Base-by-base conservation (phyloP, 768 basidiomycete species). In the Hirschioporus abietinus region DNA sequence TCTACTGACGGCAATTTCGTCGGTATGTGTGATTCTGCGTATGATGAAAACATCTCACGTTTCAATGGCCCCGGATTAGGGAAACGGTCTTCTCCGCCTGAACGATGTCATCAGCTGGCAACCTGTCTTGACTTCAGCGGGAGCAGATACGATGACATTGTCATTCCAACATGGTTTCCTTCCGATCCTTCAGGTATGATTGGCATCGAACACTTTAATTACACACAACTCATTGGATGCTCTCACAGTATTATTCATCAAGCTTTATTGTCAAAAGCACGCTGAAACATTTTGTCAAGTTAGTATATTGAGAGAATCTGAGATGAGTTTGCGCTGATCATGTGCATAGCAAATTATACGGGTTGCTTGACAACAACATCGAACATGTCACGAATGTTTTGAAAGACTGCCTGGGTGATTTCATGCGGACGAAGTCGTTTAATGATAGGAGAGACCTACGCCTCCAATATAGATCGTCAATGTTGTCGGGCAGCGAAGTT, bases 91-190 rank as follows among this genome's bases (percentile, higher is more conserved):
- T 35, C 75, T 78, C 6, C 82, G 86, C 35, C 75, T 89, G 24
- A 72, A 72, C 3, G 84, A 86, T 59, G 76, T 88, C 52, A 71
- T 89, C 20, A 72, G 72, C 6, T 87, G 82, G 79, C 71, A 76
- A 0, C 68, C 72, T 1, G 80, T 89, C 30, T 79, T 80, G 12
- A 70, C 73, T 1, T 66, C 68, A 9, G 79, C 81, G 1, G 83
- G 78, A 36, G 76, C 75, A n/a, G 71, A 66, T 62, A 67, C 69
- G 0, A 69, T 74, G 0, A 68, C 72, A 0, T 76, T 89, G 8
- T 88, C 88, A 1, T 90, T 90, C 66, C 86, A 89, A 68, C 75
- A 81, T 27, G 87, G 83, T 0, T 80, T 82, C 68, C 69, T 89
- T 7, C 84, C 84, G 0, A 68, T 89, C 20, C 73, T 89, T n/a